Conservation (phyloP, 352 stramenopile species). For the Phytophthora parvispora region DNA sequence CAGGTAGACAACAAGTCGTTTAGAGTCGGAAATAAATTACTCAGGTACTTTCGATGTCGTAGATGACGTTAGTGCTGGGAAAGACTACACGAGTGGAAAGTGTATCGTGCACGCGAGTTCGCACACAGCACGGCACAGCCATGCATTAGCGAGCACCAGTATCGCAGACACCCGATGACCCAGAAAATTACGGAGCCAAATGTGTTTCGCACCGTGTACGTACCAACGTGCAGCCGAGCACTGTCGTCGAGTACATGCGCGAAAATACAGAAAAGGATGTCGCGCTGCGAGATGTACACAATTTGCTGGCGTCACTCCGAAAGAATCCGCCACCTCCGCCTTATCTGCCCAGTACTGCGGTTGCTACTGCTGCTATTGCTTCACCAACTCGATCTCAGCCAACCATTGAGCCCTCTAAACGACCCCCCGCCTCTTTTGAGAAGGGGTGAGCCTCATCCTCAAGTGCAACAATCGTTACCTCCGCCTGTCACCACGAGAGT, state of each 20-base stretch:
- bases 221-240: conserved; percentile 23
- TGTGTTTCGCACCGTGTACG: conserved; percentile 25
- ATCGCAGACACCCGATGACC: conserved; percentile 31
- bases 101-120: conserved; percentile 38
- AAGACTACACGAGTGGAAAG: conserved; percentile 23
- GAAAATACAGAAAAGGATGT: conserved; percentile 35
- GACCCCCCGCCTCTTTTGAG: no score
- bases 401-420: no score
- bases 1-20: conserved; percentile 10
- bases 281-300: conserved; percentile 30
- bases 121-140: conserved; percentile 32
- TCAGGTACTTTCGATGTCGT: no score
- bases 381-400: neutral
- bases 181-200: conserved; percentile 29
- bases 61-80: conserved; percentile 35
- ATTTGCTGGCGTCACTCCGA: conserved; percentile 26
- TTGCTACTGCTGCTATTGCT: neutral
- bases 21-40: no score
- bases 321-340: conserved; percentile 6
- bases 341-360: neutral
- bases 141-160: conserved; percentile 26
- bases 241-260: conserved; percentile 32
- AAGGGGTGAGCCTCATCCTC: no score
- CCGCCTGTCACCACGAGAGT: no score
- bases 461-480: no score